These are phyloP conservation scores for Creolimax fragrantissima DNA, from an alignment of 78 protist genomes.

Conservation along the genomic window DNA sequence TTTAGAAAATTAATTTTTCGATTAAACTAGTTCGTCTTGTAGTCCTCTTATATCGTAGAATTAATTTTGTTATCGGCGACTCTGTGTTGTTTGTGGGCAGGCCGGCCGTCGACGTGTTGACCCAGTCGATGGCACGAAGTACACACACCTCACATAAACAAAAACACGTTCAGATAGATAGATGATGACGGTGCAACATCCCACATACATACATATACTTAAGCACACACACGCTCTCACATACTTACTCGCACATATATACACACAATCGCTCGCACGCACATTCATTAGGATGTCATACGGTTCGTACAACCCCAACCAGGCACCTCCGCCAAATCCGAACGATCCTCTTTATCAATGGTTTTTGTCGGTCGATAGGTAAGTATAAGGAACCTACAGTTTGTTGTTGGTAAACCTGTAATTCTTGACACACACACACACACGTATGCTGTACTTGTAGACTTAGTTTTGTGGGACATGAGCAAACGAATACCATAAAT, in stretches of 20 bases:
- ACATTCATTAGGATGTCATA: no score
- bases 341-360: slow-evolving; percentile 21
- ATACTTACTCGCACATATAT: background rate
- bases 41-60: no score
- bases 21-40: no score
- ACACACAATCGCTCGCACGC: background rate
- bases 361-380: background rate
- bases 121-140: no score
- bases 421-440: background rate
- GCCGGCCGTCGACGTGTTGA: no score
- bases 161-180: no score
- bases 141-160: no score
- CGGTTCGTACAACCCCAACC: no score
- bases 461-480: background rate
- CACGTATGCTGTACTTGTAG: background rate
- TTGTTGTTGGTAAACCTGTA: background rate
- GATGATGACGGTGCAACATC: no score
- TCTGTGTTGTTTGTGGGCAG: no score
- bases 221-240: background rate
- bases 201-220: background rate
- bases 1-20: no score
- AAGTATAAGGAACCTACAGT: background rate
- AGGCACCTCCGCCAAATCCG: background rate
- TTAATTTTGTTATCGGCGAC: no score
- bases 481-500: background rate